Evolutionary conservation across 371 early-diverging fungal genomes (phyloP), one percentile per base, ranked within the genome.

Genomic region (Basidiobolus meristosporus): DNA sequence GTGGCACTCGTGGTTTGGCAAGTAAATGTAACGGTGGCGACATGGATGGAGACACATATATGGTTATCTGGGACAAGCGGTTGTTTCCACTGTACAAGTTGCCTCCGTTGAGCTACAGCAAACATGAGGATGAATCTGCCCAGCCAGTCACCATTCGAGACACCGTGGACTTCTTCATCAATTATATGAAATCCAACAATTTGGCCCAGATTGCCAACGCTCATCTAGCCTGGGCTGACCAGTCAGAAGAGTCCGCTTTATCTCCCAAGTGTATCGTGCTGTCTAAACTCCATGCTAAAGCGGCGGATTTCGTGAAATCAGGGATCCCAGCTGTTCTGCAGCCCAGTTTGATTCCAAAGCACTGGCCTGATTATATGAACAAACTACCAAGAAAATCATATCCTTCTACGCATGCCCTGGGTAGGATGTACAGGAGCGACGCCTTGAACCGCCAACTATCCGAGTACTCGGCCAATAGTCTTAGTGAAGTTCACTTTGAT

Each of bases 1-100:
- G 70, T 36, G 91, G 91, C 0, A 41, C 46, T 6, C 62, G 87
- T 12, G 81, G 80, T 40, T 52, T 83, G 16, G 78, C 86, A 0
- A 79, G 78, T 44, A 71, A 77, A 76, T 73, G 79, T 43, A 70
- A 77, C 38, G 91, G 91, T 18, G 79, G 81, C 0, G 91, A 90
- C 59, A 47, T 90, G 3, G 91, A 90, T 50, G 91, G 91, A 9
- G 91, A 90, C 58, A 72, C 75, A 17, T 50, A 39, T 16, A 48
- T 40, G 3, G 38, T 37, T 7, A 46, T 46, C 9, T 43, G 43
- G 43, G 43, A 43, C 31, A 12, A 2, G 11, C 18, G 36, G 3
- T 26, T 42, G 10, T 28, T 47, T 18, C 44, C 44, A 9, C 43
- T 33, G 3, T 30, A 30, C 9, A 16, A 15, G 5, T 15, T 10